Percentiles rank a stretch among this genome's conserved stretches.
Conservation (phyloP, 768 basidiomycete species). For the Mycena sanguinolenta region DNA sequence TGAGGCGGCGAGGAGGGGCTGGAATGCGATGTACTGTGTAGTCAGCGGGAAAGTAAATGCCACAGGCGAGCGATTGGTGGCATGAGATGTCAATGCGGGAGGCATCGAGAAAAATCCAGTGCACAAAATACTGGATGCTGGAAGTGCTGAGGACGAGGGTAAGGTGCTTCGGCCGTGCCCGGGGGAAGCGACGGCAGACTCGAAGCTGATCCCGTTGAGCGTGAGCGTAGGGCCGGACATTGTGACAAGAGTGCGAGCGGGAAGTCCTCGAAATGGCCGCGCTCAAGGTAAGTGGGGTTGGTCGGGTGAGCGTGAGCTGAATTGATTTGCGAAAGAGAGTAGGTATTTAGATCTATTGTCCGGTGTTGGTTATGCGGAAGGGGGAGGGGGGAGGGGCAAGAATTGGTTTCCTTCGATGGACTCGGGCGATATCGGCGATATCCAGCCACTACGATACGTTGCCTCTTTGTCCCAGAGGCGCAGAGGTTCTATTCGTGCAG, state of each 20-base stretch:
- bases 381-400: neutral
- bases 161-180: neutral
- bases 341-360: neutral
- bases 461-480: too few relatives aligned
- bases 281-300: neutral
- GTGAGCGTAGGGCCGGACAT: neutral
- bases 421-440: too few relatives aligned
- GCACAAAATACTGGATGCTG: neutral
- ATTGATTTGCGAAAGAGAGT: neutral
- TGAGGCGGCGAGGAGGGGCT: too few relatives aligned
- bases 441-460: too few relatives aligned
- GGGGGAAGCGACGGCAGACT: neutral
- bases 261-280: neutral
- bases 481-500: too few relatives aligned
- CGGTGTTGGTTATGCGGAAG: neutral
- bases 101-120: neutral
- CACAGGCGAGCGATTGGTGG: neutral
- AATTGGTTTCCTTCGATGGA: neutral
- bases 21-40: too few relatives aligned
- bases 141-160: neutral
- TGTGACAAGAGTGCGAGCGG: neutral
- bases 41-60: too few relatives aligned
- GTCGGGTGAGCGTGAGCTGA: neutral
- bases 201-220: neutral
- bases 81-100: neutral